These are phyloP conservation scores for Suhomyces anneliseae DNA, from an alignment of 1,139 yeast genomes.

Conservation along the genomic window DNA sequence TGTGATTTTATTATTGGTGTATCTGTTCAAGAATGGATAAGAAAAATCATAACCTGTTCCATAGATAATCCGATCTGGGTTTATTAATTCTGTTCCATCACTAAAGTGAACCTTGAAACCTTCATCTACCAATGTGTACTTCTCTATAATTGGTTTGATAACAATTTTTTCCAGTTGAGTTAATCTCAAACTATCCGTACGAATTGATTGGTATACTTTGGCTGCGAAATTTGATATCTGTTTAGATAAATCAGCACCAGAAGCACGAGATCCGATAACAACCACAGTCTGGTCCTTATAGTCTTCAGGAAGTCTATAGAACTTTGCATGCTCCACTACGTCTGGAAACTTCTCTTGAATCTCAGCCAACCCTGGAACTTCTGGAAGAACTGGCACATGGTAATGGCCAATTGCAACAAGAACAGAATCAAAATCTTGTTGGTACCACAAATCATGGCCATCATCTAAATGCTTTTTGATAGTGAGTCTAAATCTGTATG, in stretches of 20 bases:
- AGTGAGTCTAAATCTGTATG: slow-evolving; percentile 32
- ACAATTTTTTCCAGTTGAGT: slow-evolving; percentile 17
- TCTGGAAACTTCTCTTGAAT: slow-evolving; percentile 28
- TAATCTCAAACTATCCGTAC: slow-evolving; percentile 18
- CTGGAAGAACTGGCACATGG: slow-evolving; percentile 50
- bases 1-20: slow-evolving; percentile 21
- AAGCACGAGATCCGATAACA: slow-evolving; percentile 46
- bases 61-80: slow-evolving; percentile 40
- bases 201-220: slow-evolving; percentile 30
- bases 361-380: slow-evolving; percentile 39
- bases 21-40: slow-evolving; percentile 39
- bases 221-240: slow-evolving; percentile 25
- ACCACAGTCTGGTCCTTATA: slow-evolving; percentile 34
- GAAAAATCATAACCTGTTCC: slow-evolving; percentile 49
- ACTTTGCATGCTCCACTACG: slow-evolving; percentile 42
- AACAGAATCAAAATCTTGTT: slow-evolving; percentile 47
- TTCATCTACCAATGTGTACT: slow-evolving; percentile 17
- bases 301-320: slow-evolving; percentile 28
- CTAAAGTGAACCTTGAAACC: slow-evolving; percentile 28
- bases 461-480: slow-evolving; percentile 26
- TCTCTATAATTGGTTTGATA: slow-evolving; percentile 26
- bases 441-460: slow-evolving; percentile 33
- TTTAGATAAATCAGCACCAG: slow-evolving; percentile 43
- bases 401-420: slow-evolving; percentile 58
- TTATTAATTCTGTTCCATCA: slow-evolving; percentile 26